A percentile compares a stretch with the other conserved stretches of the same genome.
Evolutionary conservation across 805 yeast species (phyloP).

Genomic region (Candida ortonii): DNA sequence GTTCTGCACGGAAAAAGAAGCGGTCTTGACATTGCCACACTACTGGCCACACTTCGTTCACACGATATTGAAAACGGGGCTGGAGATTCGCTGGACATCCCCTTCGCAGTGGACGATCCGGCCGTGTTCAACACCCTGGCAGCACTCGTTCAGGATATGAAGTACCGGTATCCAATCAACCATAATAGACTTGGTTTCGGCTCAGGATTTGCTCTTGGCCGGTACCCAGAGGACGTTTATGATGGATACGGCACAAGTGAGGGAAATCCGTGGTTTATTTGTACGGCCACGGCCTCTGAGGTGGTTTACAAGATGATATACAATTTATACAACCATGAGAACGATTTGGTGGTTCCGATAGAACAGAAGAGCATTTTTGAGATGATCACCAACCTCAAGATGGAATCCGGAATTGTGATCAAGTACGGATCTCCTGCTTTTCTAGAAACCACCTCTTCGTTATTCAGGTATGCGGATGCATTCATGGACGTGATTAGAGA

Average conservation of each 20-base stretch:
- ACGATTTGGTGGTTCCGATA: slow-evolving; percentile 40
- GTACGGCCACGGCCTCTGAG: slow-evolving; percentile 70
- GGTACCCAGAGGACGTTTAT: slow-evolving; percentile 91
- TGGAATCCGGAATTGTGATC: slow-evolving; percentile 23
- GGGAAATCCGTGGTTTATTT: slow-evolving; percentile 93
- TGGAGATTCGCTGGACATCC: slow-evolving; percentile 42
- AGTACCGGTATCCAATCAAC: slow-evolving; percentile 74
- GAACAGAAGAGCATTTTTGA: slow-evolving; percentile 24
- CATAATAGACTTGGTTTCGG: slow-evolving; percentile 38
- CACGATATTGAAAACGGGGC: slow-evolving; percentile 38
- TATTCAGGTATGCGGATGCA: slow-evolving; percentile 63
- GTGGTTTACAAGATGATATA: slow-evolving; percentile 53
- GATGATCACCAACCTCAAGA: slow-evolving; percentile 25
- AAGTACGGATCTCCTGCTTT: slow-evolving; percentile 43
- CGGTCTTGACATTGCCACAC: slow-evolving; percentile 78
- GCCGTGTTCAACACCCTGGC: slow-evolving; percentile 61
- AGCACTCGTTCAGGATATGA: slow-evolving; percentile 66
- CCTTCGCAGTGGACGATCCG: slow-evolving; percentile 60
- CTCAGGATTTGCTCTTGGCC: slow-evolving; percentile 70
- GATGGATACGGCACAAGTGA: slow-evolving; percentile 69
- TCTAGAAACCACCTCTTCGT: slow-evolving; percentile 40
- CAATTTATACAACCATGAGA: slow-evolving; percentile 37
- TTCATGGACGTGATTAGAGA: slow-evolving; percentile 56
- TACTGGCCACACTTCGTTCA: slow-evolving; percentile 47
- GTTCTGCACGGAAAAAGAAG: slow-evolving; percentile 42